These are phyloP conservation scores for Drechmeria coniospora DNA, from an alignment of 2,329 filamentous ascomycete genomes.

Conservation along the genomic window DNA sequence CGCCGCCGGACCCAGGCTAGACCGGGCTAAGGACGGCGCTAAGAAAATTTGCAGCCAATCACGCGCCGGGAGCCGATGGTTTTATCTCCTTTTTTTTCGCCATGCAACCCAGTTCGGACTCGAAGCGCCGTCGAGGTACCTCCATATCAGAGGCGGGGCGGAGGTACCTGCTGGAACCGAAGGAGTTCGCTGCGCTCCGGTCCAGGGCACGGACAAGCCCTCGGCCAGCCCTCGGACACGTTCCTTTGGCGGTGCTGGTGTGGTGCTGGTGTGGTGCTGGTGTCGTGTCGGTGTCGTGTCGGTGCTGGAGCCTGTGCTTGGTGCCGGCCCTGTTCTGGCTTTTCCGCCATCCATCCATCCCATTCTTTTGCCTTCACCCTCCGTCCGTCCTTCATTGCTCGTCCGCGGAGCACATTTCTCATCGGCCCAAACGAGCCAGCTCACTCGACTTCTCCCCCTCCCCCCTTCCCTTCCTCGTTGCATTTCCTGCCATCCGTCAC, in stretches of 20 bases:
- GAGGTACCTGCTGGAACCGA: constrained; percentile 5
- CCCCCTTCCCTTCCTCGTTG: no score
- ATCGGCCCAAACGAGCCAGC: no score
- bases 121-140: constrained; percentile 22
- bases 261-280: neutral
- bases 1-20: constrained; percentile 24
- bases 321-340: no score
- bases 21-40: constrained; percentile 22
- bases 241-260: neutral
- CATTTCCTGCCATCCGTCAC: no score
- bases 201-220: constrained; percentile 5
- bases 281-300: no score
- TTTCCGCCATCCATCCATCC: no score
- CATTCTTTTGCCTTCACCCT: no score
- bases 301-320: no score
- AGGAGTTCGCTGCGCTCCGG: constrained; percentile 2
- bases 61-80: constrained; percentile 13
- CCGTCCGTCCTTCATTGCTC: no score
- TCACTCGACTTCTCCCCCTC: no score
- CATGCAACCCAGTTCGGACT: constrained; percentile 16
- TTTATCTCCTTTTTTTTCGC: constrained; percentile 24
- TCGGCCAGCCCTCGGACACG: constrained; percentile 1
- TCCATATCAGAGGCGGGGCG: constrained; percentile 14
- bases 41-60: constrained; percentile 22
- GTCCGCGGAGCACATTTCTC: no score